Evolutionary conservation across 129 eudicot genomes (phyloP).

Genomic region (Sambucus nigra): DNA sequence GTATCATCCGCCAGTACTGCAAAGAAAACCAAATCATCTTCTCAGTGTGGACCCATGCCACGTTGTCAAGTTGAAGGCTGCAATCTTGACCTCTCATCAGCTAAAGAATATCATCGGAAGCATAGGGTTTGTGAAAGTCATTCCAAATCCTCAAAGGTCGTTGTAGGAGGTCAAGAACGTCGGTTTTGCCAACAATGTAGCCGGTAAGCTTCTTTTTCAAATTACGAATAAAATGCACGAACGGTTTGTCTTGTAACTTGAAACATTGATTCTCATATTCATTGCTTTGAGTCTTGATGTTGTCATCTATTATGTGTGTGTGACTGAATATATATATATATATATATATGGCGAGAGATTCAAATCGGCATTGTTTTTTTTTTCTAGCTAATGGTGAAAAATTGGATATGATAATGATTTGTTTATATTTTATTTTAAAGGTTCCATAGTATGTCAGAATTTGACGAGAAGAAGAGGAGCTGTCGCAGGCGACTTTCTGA

Average conservation of each 20-base stretch:
- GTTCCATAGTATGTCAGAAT: slow-evolving; percentile 72
- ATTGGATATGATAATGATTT: slow-evolving; percentile 1
- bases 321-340: not conserved
- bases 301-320: too few species aligned
- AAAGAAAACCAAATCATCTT: slow-evolving; percentile 48
- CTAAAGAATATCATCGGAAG: slow-evolving; percentile 83
- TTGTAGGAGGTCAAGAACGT: slow-evolving; percentile 67
- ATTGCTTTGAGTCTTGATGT: too few species aligned
- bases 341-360: too few species aligned
- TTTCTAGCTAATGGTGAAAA: not conserved
- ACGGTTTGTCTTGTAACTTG: not conserved
- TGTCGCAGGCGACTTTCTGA: slow-evolving; percentile 86
- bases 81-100: slow-evolving; percentile 75
- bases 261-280: not conserved
- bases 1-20: slow-evolving; percentile 28
- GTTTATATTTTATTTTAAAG: slow-evolving; percentile 23
- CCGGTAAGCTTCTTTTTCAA: slow-evolving; percentile 41
- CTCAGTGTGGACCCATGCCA: slow-evolving; percentile 27
- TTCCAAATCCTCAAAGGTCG: slow-evolving; percentile 65
- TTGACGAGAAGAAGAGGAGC: slow-evolving; percentile 86
- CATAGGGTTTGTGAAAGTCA: slow-evolving; percentile 85
- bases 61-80: slow-evolving; percentile 91
- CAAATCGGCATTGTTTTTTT: not conserved
- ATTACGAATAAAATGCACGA: not conserved
- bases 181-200: slow-evolving; percentile 99